Percentiles rank a stretch among this genome's conserved stretches.
Conservation (phyloP, 805 yeast genomes). For the Spathaspora sp. region DNA sequence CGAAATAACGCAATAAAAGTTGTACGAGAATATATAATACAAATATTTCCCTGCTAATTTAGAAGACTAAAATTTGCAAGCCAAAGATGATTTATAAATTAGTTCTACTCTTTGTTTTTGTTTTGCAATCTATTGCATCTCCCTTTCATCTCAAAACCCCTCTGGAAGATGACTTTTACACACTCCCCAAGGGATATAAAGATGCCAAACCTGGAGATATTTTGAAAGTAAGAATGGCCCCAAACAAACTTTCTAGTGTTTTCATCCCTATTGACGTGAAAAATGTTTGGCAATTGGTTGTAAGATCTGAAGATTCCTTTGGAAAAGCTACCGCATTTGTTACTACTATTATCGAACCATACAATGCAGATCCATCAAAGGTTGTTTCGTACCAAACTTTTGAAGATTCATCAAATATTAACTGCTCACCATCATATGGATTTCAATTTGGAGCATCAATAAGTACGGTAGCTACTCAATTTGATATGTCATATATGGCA, state of each 20-base stretch:
- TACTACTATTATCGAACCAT: constrained; percentile 24
- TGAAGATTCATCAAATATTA: constrained; percentile 23
- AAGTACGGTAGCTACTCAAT: constrained; percentile 10
- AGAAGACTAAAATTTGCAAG: no score
- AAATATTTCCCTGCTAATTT: no score
- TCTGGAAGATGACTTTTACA: no score
- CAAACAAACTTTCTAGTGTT: constrained; percentile 14
- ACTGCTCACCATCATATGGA: no score
- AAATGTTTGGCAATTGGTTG: constrained; percentile 20
- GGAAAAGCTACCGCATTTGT: constrained; percentile 23
- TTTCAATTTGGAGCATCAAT: constrained; percentile 11
- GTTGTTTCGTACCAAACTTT: constrained; percentile 26
- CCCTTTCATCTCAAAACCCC: constrained; percentile 6
- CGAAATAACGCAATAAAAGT: no score
- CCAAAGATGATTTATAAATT: background rate
- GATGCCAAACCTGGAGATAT: no score
- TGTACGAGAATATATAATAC: no score
- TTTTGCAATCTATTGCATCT: background rate
- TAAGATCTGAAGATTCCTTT: constrained; percentile 18
- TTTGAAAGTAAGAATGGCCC: constrained; percentile 16
- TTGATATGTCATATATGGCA: constrained; percentile 16
- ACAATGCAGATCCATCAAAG: constrained; percentile 18
- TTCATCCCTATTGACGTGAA: constrained; percentile 15
- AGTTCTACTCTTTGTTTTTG: background rate
- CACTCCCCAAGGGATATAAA: no score